Base-by-base conservation (phyloP, 2,329 filamentous ascomycete genomes). In the Aspergillus pseudoglaucus region DNA sequence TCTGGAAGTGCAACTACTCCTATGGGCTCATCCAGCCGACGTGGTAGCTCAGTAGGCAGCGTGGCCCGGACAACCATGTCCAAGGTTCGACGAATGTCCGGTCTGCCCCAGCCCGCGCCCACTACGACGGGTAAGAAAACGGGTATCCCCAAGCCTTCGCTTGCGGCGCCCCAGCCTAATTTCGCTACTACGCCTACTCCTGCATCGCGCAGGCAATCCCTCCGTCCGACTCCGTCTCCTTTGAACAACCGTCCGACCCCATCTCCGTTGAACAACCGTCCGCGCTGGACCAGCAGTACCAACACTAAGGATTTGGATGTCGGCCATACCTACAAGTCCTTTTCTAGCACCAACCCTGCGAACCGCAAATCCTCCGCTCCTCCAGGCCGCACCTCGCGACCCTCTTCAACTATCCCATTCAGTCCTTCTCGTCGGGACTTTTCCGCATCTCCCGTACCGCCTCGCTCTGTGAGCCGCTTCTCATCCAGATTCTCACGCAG, bases 211-310 rank as follows among this genome's bases (percentile, higher is more conserved):
- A 59, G 56, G 42, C 45, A 48, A n/a, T 58, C 55, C 72, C 18
- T 39, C 15, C 76, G 44, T 71, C 78, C 48, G 14, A 73, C 73
- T 10, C 55, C 75, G 14, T 65, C 63, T 15, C 60, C 70, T 27
- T 63, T 64, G 17, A 70, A 78, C 48, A 74, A 79, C 48, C 81
- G 85, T 44, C 88, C 88, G 3, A 73, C 73, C 9, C 55, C 75
- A 14, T 65, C 63, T 15, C 60, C 70, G 30, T 63, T 64, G 17
- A 70, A 78, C 48, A 74, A 79, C 48, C 81, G 85, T 44, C 88
- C 88, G 3, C 78, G 82, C 49, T 93, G 88, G 88, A 91, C 84
- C 60, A 62, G 60, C 9, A 86, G 83, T 25, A 80, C 82, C 5
- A 88, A 85, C 58, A 78, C 80, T 4, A 70, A 71, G 6, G 78